Conservation (phyloP, 2,329 filamentous ascomycete species). For the Clonostachys rosea region DNA sequence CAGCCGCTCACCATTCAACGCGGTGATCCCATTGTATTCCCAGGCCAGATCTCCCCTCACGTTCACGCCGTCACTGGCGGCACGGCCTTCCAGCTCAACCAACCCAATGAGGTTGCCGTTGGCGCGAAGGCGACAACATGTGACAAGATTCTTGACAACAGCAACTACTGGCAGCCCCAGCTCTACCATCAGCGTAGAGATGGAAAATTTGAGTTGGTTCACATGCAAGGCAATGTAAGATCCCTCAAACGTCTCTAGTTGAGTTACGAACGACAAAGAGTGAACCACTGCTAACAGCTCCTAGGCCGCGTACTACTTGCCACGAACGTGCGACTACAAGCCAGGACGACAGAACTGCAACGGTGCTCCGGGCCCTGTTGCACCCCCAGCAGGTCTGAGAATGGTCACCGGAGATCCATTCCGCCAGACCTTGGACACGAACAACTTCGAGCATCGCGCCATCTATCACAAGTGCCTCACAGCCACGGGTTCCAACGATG, state of each 20-base stretch:
- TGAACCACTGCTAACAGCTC: neutral
- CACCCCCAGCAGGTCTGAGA: conserved; percentile 58
- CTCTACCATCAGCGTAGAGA: conserved; percentile 46
- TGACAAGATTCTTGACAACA: conserved; percentile 22
- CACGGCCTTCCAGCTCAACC: conserved; percentile 51
- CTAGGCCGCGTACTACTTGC: conserved; percentile 14
- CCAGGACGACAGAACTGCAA: conserved; percentile 13
- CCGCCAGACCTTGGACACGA: conserved; percentile 26
- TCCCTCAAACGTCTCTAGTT: neutral
- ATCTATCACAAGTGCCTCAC: conserved; percentile 51
- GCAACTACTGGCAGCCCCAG: conserved; percentile 65
- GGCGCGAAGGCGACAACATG: conserved; percentile 60
- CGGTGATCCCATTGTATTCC: conserved; percentile 54
- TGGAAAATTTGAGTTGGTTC: conserved; percentile 44
- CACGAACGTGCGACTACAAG: conserved; percentile 16
- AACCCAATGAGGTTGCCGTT: conserved; percentile 46
- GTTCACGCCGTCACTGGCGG: conserved; percentile 60
- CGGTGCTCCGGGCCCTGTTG: conserved; percentile 27
- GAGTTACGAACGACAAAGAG: too few species aligned
- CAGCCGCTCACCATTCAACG: conserved; percentile 29
- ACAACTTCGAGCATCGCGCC: conserved; percentile 40
- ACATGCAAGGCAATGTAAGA: conserved; percentile 19
- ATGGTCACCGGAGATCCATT: conserved; percentile 60
- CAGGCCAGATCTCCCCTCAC: conserved; percentile 48
- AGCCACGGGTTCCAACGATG: conserved; percentile 42